phyloP scores from a whole-genome alignment of 768 basidiomycete genomes.

The Russula vinacea region DNA sequence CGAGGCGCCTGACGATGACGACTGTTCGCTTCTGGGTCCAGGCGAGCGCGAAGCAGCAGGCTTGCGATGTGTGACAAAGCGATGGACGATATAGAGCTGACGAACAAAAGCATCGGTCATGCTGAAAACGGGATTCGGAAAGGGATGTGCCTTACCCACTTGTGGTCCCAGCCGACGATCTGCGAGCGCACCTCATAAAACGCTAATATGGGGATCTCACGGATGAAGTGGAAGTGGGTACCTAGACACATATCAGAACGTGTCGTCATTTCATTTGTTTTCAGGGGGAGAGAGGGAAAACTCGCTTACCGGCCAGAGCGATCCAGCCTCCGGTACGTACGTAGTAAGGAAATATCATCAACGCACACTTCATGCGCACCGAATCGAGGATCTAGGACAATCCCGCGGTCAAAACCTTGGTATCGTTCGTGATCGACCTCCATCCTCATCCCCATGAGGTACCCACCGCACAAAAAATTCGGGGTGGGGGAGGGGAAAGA shows the following conservation, averaged over 20 bases:
- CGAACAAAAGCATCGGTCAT: neutral
- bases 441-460: neutral
- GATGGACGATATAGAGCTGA: slow-evolving; percentile 61
- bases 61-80: slow-evolving; percentile 57
- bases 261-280: neutral
- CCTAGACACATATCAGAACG: slow-evolving; percentile 38
- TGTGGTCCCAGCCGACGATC: slow-evolving; percentile 67
- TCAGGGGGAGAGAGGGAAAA: neutral
- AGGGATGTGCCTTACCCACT: slow-evolving; percentile 57
- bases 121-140: no score
- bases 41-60: slow-evolving; percentile 34
- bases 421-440: neutral
- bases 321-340: slow-evolving; percentile 60
- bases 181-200: slow-evolving; percentile 58
- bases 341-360: slow-evolving; percentile 54
- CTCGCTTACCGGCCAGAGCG: slow-evolving; percentile 50
- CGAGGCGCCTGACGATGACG: slow-evolving; percentile 33
- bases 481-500: neutral
- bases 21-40: slow-evolving; percentile 23
- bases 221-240: slow-evolving; percentile 65
- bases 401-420: neutral
- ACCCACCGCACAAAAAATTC: neutral
- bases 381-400: slow-evolving; percentile 36
- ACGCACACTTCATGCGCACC: slow-evolving; percentile 45
- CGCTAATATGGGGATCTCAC: slow-evolving; percentile 63